Conservation (phyloP, 257 asterid genomes). For the Echium plantagineum region DNA sequence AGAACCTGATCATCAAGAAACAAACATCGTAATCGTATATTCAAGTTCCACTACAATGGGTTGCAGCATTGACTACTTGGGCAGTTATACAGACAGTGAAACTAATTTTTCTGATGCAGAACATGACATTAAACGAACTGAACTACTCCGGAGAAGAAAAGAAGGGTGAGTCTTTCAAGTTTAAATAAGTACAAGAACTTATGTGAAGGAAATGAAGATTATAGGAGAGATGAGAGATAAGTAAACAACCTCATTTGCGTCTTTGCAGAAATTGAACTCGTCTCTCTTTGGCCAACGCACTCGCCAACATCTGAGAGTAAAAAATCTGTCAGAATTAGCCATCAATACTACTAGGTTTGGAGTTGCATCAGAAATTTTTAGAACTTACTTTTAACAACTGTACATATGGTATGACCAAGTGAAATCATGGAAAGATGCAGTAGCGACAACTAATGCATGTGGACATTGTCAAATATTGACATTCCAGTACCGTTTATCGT, state of each 20-base stretch:
- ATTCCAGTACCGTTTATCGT: no score
- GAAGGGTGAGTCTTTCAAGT: neutral
- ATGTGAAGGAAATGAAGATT: neutral
- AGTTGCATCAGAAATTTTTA: neutral
- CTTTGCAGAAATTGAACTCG: slow-evolving; percentile 41
- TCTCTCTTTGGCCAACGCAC: slow-evolving; percentile 58
- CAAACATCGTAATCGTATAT: neutral
- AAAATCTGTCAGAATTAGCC: neutral
- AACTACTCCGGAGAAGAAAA: neutral
- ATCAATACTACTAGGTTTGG: neutral
- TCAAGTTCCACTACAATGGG: neutral
- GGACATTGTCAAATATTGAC: no score
- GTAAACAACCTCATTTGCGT: slow-evolving; percentile 58
- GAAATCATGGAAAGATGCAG: no score
- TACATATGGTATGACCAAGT: no score
- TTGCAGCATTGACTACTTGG: neutral
- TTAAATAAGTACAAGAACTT: neutral
- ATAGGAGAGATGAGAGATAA: slow-evolving; percentile 1
- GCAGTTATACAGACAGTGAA: neutral
- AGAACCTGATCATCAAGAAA: slow-evolving; percentile 11
- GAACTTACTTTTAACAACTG: no score
- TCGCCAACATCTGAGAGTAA: slow-evolving; percentile 42
- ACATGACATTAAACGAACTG: neutral
- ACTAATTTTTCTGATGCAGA: no score
- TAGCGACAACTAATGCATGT: no score